Conservation (phyloP, 768 basidiomycete genomes). For the Crucibulum laeve region DNA sequence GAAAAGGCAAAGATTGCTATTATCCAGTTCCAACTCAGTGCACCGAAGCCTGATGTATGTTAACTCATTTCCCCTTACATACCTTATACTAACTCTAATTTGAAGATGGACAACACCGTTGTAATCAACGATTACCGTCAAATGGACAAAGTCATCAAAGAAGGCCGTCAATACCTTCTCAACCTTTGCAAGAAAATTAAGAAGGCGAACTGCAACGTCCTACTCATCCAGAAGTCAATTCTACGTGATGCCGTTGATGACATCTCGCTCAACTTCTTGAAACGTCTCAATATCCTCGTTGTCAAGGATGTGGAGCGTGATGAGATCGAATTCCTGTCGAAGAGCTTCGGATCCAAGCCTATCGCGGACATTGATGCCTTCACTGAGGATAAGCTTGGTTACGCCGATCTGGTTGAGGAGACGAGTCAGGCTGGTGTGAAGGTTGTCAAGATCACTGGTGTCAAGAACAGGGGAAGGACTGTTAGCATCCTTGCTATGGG, state of each 20-base stretch:
- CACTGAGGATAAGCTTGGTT: conserved; percentile 96
- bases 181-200: conserved; percentile 99
- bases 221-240: conserved; percentile 99
- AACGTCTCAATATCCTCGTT: conserved; percentile 92
- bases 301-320: conserved; percentile 98
- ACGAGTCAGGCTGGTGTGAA: conserved; percentile 75
- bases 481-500: conserved; percentile 96
- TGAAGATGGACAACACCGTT: conserved; percentile 98
- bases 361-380: conserved; percentile 97
- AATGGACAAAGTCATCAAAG: conserved; percentile 99
- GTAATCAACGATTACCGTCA: conserved; percentile 99
- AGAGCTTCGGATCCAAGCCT: conserved; percentile 93
- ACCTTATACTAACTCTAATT: conserved; percentile 7
- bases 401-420: conserved; percentile 95
- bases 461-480: conserved; percentile 92
- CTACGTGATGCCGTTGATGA: conserved; percentile 99
- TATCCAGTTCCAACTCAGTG: conserved; percentile 96
- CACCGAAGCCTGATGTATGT: conserved; percentile 95
- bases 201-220: conserved; percentile 98
- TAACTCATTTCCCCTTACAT: conserved; percentile 4
- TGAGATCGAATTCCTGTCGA: conserved; percentile 95
- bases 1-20: conserved; percentile 99
- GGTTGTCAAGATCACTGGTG: conserved; percentile 91
- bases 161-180: conserved; percentile 95
- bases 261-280: conserved; percentile 94